These are phyloP conservation scores for Aspergillus piperis DNA, from an alignment of 2,329 filamentous ascomycete species.

Conservation along the genomic window DNA sequence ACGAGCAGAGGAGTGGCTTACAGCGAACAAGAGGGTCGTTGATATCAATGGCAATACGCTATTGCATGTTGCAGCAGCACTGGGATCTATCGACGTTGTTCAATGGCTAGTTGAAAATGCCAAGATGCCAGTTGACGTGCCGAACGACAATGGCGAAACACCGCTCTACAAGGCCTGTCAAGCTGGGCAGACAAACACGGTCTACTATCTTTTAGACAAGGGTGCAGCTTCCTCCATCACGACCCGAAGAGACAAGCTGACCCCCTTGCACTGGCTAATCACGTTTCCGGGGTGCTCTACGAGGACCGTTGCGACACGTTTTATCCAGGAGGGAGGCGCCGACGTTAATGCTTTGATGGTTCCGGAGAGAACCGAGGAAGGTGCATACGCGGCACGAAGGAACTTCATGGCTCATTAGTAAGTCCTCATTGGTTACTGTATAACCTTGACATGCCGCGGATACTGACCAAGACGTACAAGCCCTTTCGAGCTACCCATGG, in stretches of 20 bases:
- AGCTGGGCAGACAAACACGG: slow-evolving; percentile 27
- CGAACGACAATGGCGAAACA: slow-evolving; percentile 30
- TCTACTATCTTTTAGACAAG: slow-evolving; percentile 26
- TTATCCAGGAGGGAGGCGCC: slow-evolving; percentile 23
- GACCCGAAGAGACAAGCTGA: slow-evolving; percentile 22
- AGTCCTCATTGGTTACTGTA: background rate
- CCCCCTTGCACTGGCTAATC: slow-evolving; percentile 31
- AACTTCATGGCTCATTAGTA: slow-evolving; percentile 31
- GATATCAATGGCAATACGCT: slow-evolving; percentile 30
- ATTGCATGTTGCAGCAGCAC: slow-evolving; percentile 27
- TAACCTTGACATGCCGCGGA: background rate
- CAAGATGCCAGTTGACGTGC: slow-evolving; percentile 18
- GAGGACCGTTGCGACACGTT: slow-evolving; percentile 17
- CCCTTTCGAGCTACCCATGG: slow-evolving; percentile 31
- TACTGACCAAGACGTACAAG: slow-evolving; percentile 16
- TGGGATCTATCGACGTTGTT: slow-evolving; percentile 20
- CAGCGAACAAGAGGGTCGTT: slow-evolving; percentile 15
- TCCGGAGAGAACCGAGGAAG: slow-evolving; percentile 20
- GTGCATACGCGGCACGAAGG: slow-evolving; percentile 22
- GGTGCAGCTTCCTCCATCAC: slow-evolving; percentile 22
- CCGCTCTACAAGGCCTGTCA: slow-evolving; percentile 32
- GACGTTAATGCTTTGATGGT: slow-evolving; percentile 24
- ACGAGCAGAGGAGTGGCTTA: slow-evolving; percentile 15
- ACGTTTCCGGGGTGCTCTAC: slow-evolving; percentile 21
- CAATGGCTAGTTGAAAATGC: slow-evolving; percentile 19